phyloP scores from a whole-genome alignment of 495 filamentous ascomycete species.

The Penicillium mononematosum region DNA sequence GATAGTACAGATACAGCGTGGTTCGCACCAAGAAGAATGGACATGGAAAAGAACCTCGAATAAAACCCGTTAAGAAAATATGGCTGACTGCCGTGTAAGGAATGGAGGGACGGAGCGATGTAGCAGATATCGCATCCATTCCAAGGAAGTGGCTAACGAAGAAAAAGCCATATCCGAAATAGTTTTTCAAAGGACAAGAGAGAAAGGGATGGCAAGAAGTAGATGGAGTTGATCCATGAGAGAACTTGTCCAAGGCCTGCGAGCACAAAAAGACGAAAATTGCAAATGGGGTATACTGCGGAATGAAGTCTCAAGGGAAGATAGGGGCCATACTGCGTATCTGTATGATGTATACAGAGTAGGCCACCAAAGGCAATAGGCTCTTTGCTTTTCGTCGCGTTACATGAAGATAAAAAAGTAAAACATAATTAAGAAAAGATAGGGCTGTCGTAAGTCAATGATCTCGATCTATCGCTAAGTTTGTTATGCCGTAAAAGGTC shows the following conservation, averaged over 20 bases:
- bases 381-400: conserved; percentile 18
- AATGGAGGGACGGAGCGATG: neutral
- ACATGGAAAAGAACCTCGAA: neutral
- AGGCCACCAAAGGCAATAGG: neutral
- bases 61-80: neutral
- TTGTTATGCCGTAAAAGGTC: conserved; percentile 31
- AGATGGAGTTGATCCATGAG: neutral
- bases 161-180: neutral
- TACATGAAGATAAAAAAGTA: conserved; percentile 14
- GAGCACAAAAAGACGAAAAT: conserved; percentile 3
- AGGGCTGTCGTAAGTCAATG: conserved; percentile 27
- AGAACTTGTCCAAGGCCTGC: neutral
- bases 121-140: neutral
- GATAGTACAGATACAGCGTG: conserved; percentile 8
- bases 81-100: neutral
- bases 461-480: conserved; percentile 34
- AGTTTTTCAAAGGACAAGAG: neutral
- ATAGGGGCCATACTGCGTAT: conserved; percentile 2
- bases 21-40: neutral
- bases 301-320: conserved; percentile 9
- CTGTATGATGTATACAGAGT: neutral
- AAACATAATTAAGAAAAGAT: conserved; percentile 12
- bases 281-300: conserved; percentile 30
- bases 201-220: neutral
- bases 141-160: neutral